Percentiles rank a stretch among this genome's conserved stretches.
Evolutionary conservation across 352 stramenopile genomes (phyloP).

Genomic region (Phytopythium oedochilum): DNA sequence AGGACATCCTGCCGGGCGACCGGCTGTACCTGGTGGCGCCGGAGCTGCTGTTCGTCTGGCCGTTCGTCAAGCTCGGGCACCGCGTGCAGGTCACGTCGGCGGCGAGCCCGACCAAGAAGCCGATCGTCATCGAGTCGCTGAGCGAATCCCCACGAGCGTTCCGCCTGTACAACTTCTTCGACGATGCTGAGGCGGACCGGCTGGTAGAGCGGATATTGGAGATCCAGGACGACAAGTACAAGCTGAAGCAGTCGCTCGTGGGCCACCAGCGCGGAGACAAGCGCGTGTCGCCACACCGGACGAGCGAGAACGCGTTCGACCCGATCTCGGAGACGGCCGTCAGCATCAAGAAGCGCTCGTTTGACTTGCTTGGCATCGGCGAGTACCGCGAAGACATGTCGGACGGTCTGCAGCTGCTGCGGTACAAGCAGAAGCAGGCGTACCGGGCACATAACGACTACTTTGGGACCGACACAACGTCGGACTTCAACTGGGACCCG

Average conservation of each 20-base stretch:
- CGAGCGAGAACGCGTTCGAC: constrained; percentile 89
- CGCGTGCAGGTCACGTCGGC: constrained; percentile 48
- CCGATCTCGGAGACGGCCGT: constrained; percentile 68
- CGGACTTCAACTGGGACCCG: constrained; percentile 75
- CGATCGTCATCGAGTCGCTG: constrained; percentile 70
- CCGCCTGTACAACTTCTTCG: constrained; percentile 87
- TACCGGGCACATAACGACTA: constrained; percentile 95
- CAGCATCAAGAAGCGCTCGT: constrained; percentile 80
- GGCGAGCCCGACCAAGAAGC: constrained; percentile 48
- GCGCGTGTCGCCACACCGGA: constrained; percentile 62
- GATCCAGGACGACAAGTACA: constrained; percentile 78
- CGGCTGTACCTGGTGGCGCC: constrained; percentile 72
- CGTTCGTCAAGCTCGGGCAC: constrained; percentile 78
- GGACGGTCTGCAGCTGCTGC: constrained; percentile 94
- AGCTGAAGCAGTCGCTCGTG: constrained; percentile 79
- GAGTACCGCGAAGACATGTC: constrained; percentile 88
- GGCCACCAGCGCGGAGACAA: constrained; percentile 72
- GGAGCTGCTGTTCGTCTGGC: constrained; percentile 68
- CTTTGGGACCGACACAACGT: constrained; percentile 60
- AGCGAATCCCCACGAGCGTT: constrained; percentile 86
- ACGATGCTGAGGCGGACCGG: constrained; percentile 65
- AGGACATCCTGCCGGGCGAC: constrained; percentile 53
- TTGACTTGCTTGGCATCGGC: constrained; percentile 87
- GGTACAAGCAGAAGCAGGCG: constrained; percentile 93
- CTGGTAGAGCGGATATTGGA: constrained; percentile 76